phyloP scores from a whole-genome alignment of 768 basidiomycete genomes.

The Rhodotorula kratochvilovae region DNA sequence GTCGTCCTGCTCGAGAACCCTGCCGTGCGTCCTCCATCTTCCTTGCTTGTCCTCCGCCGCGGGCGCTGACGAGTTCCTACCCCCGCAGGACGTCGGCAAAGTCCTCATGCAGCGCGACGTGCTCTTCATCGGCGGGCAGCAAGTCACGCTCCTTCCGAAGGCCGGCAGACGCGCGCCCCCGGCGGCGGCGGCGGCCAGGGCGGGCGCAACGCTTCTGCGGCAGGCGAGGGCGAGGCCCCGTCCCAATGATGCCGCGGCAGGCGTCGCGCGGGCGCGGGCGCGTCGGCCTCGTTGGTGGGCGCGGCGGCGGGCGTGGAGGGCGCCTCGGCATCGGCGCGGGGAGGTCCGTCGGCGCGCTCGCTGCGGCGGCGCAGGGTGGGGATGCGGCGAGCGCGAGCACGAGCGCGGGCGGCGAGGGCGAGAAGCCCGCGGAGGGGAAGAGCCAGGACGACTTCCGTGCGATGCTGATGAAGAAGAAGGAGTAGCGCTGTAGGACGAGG shows the following conservation, averaged over 20 bases:
- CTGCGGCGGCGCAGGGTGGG: background rate
- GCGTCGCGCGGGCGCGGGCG: constrained; percentile 22
- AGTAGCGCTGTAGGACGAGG: background rate
- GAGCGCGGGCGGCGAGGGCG: background rate
- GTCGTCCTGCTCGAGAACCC: constrained; percentile 49
- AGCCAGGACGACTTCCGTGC: constrained; percentile 81
- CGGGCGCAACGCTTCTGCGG: constrained; percentile 21
- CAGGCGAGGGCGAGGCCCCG: background rate
- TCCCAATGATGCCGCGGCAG: constrained; percentile 22
- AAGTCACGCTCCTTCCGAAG: constrained; percentile 62
- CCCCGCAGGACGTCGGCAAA: constrained; percentile 70
- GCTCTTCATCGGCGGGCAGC: constrained; percentile 62
- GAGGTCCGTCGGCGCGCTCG: background rate
- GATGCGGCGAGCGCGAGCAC: background rate
- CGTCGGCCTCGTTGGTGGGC: constrained; percentile 19
- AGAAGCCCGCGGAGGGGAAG: constrained; percentile 43
- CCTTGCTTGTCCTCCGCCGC: background rate
- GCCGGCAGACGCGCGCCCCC: constrained; percentile 1
- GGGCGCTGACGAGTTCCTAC: background rate
- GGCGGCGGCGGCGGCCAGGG: background rate
- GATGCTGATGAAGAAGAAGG: constrained; percentile 54
- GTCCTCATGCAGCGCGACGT: constrained; percentile 68
- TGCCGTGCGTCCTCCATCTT: constrained; percentile 47
- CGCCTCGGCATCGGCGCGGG: background rate
- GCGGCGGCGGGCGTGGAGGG: constrained; percentile 16